phyloP scores from a whole-genome alignment of 108 stramenopile genomes.

The Chaetoceros tenuissimus region DNA sequence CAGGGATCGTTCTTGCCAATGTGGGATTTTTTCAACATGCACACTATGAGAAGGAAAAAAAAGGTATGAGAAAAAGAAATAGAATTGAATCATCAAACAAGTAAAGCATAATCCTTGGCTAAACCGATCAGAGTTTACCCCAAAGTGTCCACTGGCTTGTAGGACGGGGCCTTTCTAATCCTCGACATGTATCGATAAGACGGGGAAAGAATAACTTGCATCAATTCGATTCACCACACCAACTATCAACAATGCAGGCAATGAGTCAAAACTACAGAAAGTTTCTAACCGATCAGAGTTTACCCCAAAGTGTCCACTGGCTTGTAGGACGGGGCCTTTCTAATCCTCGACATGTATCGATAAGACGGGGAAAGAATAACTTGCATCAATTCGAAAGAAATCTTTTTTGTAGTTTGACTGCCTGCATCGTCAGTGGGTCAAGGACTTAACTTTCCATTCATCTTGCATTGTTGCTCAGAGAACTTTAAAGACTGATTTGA shows the following conservation, averaged over 20 bases:
- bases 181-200: slow-evolving; percentile 85
- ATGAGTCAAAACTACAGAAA: background rate
- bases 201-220: slow-evolving; percentile 86
- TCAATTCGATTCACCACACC: slow-evolving; percentile 46
- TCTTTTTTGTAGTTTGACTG: background rate
- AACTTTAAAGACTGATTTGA: too few relatives aligned
- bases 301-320: slow-evolving; percentile 84
- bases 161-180: slow-evolving; percentile 78
- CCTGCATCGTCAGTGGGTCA: too few relatives aligned
- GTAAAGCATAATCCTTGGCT: background rate
- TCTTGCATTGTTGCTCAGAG: too few relatives aligned
- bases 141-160: slow-evolving; percentile 82
- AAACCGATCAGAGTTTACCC: slow-evolving; percentile 84
- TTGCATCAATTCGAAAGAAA: slow-evolving; percentile 58
- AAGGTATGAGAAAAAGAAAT: background rate
- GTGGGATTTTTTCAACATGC: too few relatives aligned
- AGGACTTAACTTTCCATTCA: too few relatives aligned
- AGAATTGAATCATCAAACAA: background rate
- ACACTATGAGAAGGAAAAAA: background rate
- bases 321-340: slow-evolving; percentile 85
- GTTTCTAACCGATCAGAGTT: slow-evolving; percentile 86
- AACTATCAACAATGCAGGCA: slow-evolving; percentile 10
- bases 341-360: slow-evolving; percentile 74
- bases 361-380: slow-evolving; percentile 90
- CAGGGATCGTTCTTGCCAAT: too few relatives aligned